These are phyloP conservation scores for Aspergillus persii DNA, from an alignment of 2,329 filamentous ascomycete species.

Conservation along the genomic window DNA sequence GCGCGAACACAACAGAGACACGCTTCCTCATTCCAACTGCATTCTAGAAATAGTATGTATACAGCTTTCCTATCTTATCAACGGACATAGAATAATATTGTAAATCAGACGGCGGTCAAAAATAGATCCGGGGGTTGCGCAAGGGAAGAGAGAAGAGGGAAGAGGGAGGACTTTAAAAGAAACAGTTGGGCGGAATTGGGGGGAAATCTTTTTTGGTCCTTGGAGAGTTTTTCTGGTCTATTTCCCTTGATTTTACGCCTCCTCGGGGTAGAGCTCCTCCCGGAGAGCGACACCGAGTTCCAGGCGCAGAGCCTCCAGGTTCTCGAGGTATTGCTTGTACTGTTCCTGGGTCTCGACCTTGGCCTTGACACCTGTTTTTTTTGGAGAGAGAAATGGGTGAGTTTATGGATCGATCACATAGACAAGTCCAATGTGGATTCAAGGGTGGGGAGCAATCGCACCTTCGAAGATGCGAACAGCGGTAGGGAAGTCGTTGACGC, in stretches of 20 bases:
- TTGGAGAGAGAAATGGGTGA: conserved; percentile 11
- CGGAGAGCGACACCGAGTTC: conserved; percentile 89
- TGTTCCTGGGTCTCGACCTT: conserved; percentile 99
- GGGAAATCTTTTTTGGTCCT: too few species aligned
- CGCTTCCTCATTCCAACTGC: conserved; percentile 26
- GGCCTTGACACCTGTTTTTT: conserved; percentile 79
- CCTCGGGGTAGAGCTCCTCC: conserved; percentile 82
- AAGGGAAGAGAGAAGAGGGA: conserved; percentile 2
- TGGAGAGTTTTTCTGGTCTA: not conserved
- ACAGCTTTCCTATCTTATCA: conserved; percentile 36
- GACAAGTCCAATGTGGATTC: not conserved
- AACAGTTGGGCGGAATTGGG: not conserved
- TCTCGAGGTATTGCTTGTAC: conserved; percentile 91
- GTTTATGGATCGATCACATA: conserved; percentile 4
- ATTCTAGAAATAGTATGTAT: conserved; percentile 39
- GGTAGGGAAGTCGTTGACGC: conserved; percentile 98
- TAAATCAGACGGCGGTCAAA: conserved; percentile 14
- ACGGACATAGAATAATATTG: conserved; percentile 21
- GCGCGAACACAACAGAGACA: not conserved
- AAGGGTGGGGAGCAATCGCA: conserved; percentile 46
- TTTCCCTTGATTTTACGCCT: conserved; percentile 32
- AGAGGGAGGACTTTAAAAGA: conserved; percentile 8
- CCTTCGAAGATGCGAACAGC: conserved; percentile 98
- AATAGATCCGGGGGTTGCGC: not conserved
- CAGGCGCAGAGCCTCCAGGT: conserved; percentile 88